Evolutionary conservation across 805 yeast species (phyloP).

Genomic region (Kazachstania psychrophila): DNA sequence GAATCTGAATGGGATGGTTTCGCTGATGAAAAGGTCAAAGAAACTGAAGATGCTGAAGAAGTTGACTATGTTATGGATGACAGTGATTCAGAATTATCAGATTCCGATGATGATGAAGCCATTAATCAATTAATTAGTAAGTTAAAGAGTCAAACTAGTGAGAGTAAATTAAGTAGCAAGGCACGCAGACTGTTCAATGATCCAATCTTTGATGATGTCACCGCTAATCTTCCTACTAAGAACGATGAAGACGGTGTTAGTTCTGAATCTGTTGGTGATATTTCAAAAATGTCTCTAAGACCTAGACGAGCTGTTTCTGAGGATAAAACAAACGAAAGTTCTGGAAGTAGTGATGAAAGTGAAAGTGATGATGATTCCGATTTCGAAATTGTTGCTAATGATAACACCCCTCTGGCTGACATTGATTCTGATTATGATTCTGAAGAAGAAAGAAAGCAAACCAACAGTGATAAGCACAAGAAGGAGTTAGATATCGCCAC

Average conservation of each 20-base stretch:
- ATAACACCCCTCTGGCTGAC: conserved; percentile 27
- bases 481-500: conserved; percentile 76
- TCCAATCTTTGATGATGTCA: conserved; percentile 43
- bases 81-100: conserved; percentile 37
- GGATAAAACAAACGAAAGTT: conserved; percentile 14
- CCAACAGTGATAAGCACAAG: conserved; percentile 39
- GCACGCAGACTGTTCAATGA: conserved; percentile 42
- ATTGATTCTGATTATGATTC: conserved; percentile 40
- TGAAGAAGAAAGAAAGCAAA: conserved; percentile 43
- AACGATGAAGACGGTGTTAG: conserved; percentile 6
- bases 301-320: no score
- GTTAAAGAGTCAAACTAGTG: conserved; percentile 39
- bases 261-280: conserved; percentile 18
- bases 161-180: conserved; percentile 31
- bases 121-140: conserved; percentile 51
- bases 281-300: conserved; percentile 7
- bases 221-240: conserved; percentile 29
- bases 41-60: conserved; percentile 30
- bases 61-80: conserved; percentile 37
- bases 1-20: conserved; percentile 79
- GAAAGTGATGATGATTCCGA: conserved; percentile 27
- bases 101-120: conserved; percentile 66
- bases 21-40: conserved; percentile 36
- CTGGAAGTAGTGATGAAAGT: conserved; percentile 10
- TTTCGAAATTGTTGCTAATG: conserved; percentile 42